Conservation (phyloP, 2,329 filamentous ascomycete genomes). For the Lachnellula occidentalis region DNA sequence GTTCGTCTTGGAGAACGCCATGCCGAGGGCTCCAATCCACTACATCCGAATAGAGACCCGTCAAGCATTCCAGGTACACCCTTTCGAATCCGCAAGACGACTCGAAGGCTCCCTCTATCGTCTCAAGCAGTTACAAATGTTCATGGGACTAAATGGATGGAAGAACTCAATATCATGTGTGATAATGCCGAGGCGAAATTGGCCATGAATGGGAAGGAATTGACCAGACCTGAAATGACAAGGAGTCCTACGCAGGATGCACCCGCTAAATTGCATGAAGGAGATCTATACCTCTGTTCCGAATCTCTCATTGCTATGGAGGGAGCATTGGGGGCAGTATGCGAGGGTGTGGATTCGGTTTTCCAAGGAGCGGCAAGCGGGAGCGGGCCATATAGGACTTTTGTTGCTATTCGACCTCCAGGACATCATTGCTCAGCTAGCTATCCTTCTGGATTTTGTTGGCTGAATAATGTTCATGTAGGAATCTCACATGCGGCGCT, state of each 20-base stretch:
- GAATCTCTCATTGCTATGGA: constrained; percentile 86
- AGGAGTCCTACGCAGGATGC: constrained; percentile 40
- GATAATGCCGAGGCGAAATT: constrained; percentile 72
- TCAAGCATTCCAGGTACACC: constrained; percentile 54
- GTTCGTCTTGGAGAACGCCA: constrained; percentile 83
- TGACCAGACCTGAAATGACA: constrained; percentile 62
- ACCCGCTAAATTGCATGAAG: constrained; percentile 64
- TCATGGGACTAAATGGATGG: constrained; percentile 90
- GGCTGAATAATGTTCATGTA: constrained; percentile 97
- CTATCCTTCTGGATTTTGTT: constrained; percentile 92
- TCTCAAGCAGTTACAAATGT: constrained; percentile 82
- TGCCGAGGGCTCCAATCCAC: constrained; percentile 61
- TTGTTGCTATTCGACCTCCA: constrained; percentile 87
- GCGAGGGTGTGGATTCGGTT: constrained; percentile 84
- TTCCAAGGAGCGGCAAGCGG: constrained; percentile 49
- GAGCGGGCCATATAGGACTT: constrained; percentile 65
- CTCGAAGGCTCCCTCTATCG: constrained; percentile 62
- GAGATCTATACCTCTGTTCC: constrained; percentile 83
- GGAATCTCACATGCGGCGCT: constrained; percentile 88
- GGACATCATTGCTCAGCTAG: constrained; percentile 92
- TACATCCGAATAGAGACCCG: constrained; percentile 55
- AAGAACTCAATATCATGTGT: constrained; percentile 82
- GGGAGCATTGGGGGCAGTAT: constrained; percentile 85
- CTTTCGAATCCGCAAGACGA: constrained; percentile 81
- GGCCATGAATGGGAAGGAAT: constrained; percentile 70